These are phyloP conservation scores for Dioscorea zingiberensis DNA, from an alignment of 106 monocot genomes.

Conservation along the genomic window DNA sequence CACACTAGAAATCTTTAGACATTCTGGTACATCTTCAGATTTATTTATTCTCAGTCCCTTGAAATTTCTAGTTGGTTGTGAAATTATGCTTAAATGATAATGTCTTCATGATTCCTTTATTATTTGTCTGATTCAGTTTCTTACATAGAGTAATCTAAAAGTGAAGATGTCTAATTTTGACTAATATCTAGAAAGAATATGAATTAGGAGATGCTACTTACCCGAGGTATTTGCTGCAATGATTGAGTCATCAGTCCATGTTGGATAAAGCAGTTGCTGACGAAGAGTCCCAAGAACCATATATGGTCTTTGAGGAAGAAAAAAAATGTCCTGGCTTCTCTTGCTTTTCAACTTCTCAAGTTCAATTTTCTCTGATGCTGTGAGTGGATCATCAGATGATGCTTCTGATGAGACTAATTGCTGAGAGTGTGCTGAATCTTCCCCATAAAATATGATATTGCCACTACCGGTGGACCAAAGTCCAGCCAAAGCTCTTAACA, in stretches of 20 bases:
- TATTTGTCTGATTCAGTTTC: too few species aligned
- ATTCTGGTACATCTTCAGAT: too few species aligned
- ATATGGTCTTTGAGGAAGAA: constrained; percentile 92
- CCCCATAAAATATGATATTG: constrained; percentile 48
- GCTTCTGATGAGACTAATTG: constrained; percentile 12
- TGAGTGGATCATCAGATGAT: constrained; percentile 9
- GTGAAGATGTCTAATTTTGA: too few species aligned
- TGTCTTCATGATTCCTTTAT: too few species aligned
- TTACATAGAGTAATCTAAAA: too few species aligned
- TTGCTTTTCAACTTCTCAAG: constrained; percentile 21
- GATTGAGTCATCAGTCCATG: constrained; percentile 55
- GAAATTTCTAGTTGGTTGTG: too few species aligned
- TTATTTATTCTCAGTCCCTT: too few species aligned
- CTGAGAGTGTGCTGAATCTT: constrained; percentile 14
- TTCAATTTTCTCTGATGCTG: constrained; percentile 17
- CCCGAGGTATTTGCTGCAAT: constrained; percentile 8
- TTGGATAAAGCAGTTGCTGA: constrained; percentile 93
- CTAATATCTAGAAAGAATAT: too few species aligned
- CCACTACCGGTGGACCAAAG: constrained; percentile 82
- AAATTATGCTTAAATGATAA: too few species aligned
- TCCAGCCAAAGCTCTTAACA: constrained; percentile 92
- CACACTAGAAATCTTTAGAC: too few species aligned
- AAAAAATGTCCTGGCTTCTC: constrained; percentile 60
- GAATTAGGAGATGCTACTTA: too few species aligned
- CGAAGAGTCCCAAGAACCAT: constrained; percentile 91